These are phyloP conservation scores for Vickermania ingenoplastis DNA, from an alignment of 208 protist genomes.

Conservation along the genomic window DNA sequence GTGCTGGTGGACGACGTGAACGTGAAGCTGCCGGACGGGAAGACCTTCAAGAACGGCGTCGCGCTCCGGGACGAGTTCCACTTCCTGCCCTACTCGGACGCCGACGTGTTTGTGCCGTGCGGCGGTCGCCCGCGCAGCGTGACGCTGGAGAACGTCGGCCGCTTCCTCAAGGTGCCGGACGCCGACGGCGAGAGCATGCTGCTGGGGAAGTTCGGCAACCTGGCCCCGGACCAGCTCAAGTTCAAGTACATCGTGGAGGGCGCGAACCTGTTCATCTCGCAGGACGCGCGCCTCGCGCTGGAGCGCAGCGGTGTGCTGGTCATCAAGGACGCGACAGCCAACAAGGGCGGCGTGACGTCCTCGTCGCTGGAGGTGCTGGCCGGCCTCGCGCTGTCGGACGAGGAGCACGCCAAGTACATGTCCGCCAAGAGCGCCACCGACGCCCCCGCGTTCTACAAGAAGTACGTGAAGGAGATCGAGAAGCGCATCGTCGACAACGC, in stretches of 20 bases:
- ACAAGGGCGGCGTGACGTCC: conserved; percentile 96
- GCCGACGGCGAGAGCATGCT: conserved; percentile 63
- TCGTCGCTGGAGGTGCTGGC: conserved; percentile 95
- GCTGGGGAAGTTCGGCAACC: conserved; percentile 36
- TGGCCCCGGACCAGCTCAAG: conserved; percentile 38
- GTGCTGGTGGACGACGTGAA: conserved; percentile 86
- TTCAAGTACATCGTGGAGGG: conserved; percentile 95
- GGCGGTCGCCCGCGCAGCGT: conserved; percentile 93
- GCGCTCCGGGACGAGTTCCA: conserved; percentile 92
- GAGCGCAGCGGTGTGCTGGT: conserved; percentile 79
- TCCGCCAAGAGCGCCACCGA: conserved; percentile 46
- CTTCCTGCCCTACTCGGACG: conserved; percentile 70
- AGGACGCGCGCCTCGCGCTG: conserved; percentile 89
- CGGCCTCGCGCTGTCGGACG: conserved; percentile 89
- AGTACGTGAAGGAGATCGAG: conserved; percentile 87
- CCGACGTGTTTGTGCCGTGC: conserved; percentile 95
- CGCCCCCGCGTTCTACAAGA: conserved; percentile 87
- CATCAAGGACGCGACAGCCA: conserved; percentile 91
- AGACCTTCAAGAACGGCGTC: conserved; percentile 41
- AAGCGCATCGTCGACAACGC: conserved; percentile 82
- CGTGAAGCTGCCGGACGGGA: conserved; percentile 83
- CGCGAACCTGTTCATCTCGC: conserved; percentile 96
- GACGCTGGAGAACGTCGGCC: conserved; percentile 86
- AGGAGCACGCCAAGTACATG: conserved; percentile 88
- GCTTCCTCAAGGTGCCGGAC: conserved; percentile 57